A percentile compares a stretch with the other conserved stretches of the same genome.
Conservation (phyloP, 2,329 filamentous ascomycete genomes). For the Sarocladiaceae sp. region DNA sequence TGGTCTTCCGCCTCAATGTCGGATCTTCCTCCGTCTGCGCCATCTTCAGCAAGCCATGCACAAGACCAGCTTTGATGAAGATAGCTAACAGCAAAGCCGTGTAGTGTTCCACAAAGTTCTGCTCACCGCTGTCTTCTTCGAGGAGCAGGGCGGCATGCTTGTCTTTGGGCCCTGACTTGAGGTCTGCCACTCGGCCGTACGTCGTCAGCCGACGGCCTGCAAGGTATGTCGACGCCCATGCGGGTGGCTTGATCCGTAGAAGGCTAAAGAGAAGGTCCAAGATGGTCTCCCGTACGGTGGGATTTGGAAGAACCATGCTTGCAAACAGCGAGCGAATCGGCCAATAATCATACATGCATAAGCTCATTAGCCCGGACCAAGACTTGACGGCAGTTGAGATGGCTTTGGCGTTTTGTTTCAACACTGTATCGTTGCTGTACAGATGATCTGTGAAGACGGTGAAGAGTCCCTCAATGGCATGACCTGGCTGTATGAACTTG, state of each 20-base stretch:
- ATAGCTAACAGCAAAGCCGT: constrained; percentile 82
- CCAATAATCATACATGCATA: constrained; percentile 83
- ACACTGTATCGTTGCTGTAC: constrained; percentile 48
- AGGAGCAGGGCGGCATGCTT: constrained; percentile 45
- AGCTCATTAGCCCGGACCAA: constrained; percentile 84
- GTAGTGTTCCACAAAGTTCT: constrained; percentile 90
- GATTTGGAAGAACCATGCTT: constrained; percentile 54
- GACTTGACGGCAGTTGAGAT: constrained; percentile 86
- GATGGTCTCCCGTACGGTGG: constrained; percentile 63
- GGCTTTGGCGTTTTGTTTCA: constrained; percentile 88
- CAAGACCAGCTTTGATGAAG: constrained; percentile 73
- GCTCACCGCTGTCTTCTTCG: constrained; percentile 63
- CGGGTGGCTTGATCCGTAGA: constrained; percentile 84
- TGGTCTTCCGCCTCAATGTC: constrained; percentile 78
- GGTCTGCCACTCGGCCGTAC: constrained; percentile 85
- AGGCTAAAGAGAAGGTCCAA: constrained; percentile 78
- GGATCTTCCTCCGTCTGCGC: constrained; percentile 63
- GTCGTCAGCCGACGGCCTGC: constrained; percentile 89
- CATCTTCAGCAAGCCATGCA: constrained; percentile 55
- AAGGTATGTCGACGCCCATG: constrained; percentile 89
- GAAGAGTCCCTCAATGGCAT: constrained; percentile 83
- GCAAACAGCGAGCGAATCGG: constrained; percentile 72
- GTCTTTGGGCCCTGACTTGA: constrained; percentile 53
- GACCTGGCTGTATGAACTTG: constrained; percentile 77
- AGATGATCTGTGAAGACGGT: constrained; percentile 86